Base-by-base conservation (phyloP, 495 filamentous ascomycete species). In the Aspergillus kassunensis region DNA sequence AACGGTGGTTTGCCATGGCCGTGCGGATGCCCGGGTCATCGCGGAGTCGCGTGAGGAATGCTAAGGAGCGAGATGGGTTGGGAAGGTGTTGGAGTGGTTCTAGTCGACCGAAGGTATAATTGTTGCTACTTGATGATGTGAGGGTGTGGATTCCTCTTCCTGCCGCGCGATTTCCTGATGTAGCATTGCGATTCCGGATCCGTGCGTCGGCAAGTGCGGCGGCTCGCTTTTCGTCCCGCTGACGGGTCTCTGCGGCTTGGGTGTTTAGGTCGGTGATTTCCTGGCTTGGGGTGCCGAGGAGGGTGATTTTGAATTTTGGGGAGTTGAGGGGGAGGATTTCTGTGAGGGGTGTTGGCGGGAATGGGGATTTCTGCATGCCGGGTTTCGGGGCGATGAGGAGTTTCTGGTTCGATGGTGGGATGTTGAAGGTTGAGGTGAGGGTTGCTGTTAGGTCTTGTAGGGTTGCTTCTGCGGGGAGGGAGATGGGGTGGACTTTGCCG, bases 1-100 rank as follows among this genome's bases (percentile, higher is more conserved):
- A 96, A 37, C 82, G 80, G 72, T 96, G 90, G 49, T 81, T 81
- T 9, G 77, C 68, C 93, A 98, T 98, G 13, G 83, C 78, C 20
- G 83, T 70, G 51, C 81, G 81, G 70, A 98, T 93, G 33, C 93
- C 93, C 0, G 90, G 83, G 74, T 98, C 93, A 49, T 81, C 76
- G 55, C 81, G 80, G 6, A 98, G 78, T 0, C 88, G 82, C 58
- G 86, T 73, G 25, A 98, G 83, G 68, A 90, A 93, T n/a, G 72
- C 61, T 2, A 82, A 77, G 10, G 81, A 84, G 44, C 80, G 80
- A 8, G 79, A 64, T 0, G 91, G 83, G 56, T 85, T 72, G 0
- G 91, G 90, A 0, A 98, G 86, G 71, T 95, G 83, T 0, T 81
- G 67, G 1, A 97, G 84, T 2, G 90, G 88, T 13, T 84, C 80